Evolutionary conservation across 257 asterid species (phyloP), one percentile per base, ranked within the genome.

Genomic region (Gentiana straminea): DNA sequence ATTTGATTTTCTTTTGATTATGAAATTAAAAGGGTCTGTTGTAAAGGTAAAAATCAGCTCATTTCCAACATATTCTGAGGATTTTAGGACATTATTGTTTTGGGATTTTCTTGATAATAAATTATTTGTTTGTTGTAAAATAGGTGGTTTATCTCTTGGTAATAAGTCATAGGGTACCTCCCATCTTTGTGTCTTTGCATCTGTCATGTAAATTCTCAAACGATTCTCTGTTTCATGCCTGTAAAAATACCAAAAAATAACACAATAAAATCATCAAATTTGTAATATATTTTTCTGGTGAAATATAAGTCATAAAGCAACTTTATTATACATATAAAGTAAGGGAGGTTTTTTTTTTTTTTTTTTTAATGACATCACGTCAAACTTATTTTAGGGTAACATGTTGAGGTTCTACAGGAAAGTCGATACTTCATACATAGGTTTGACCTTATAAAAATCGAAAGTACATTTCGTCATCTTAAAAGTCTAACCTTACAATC

Each of bases 221-320:
- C 95, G 86, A 64, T 55, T 64, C 2, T 78, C 84, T 13, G 95
- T 75, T 78, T 91, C 98, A 57, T 87, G 95, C 81, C 95, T 91
- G 72, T 24, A 24, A 24, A 24, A 24, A 24, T 24, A 3, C 44
- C 44, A 39, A 4, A 39, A 51, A 49, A 36, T 54, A 43, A 60
- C 1, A 35, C 0, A 0, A 32, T 24, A 24, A 24, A 24, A 24
- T 24, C 24, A 24, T 24, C 24, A 24, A 24, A 24, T 24, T 24
- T 24, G 24, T 24, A 24, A 24, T 24, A 24, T 24, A 24, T 24
- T 24, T 24, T 24, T 24, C 24, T 24, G 24, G 24, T 24, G 24
- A 24, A 24, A 24, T 24, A 24, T 24, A 24, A 24, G 24, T 24
- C 24, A 24, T 24, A 24, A 24, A 24, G 24, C 24, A 24, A 24